Evolutionary conservation across 2,329 filamentous ascomycete genomes (phyloP).

Genomic region (Penicillium sp.): DNA sequence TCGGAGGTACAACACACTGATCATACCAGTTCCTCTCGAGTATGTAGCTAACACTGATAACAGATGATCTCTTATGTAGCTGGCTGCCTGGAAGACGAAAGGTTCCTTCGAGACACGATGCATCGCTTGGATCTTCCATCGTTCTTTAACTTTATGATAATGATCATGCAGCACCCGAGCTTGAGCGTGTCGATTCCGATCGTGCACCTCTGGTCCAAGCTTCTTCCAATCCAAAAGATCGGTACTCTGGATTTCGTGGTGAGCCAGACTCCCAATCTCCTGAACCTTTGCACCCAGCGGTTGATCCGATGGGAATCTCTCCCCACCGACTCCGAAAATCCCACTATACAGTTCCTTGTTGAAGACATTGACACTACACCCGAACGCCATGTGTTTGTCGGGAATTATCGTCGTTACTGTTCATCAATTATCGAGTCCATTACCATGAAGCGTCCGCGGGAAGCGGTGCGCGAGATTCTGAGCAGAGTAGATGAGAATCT

Average conservation of each 20-base stretch:
- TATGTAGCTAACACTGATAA: constrained; percentile 4
- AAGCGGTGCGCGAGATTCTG: constrained; percentile 85
- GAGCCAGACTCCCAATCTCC: constrained; percentile 64
- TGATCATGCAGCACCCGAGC: constrained; percentile 77
- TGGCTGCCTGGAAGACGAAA: constrained; percentile 75
- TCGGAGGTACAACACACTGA: constrained; percentile 62
- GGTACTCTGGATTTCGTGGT: constrained; percentile 54
- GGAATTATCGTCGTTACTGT: constrained; percentile 91
- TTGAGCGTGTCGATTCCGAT: constrained; percentile 90
- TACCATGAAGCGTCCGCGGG: constrained; percentile 71
- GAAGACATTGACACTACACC: constrained; percentile 95
- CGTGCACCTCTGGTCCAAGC: constrained; percentile 79
- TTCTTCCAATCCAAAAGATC: constrained; percentile 68
- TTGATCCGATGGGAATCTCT: constrained; percentile 83
- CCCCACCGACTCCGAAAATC: constrained; percentile 73
- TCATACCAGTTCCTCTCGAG: constrained; percentile 9
- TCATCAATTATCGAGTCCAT: constrained; percentile 81
- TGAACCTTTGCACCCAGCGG: constrained; percentile 77
- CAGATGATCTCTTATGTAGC: constrained; percentile 81
- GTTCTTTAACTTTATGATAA: constrained; percentile 73
- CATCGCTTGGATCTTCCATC: constrained; percentile 61
- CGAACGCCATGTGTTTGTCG: constrained; percentile 88
- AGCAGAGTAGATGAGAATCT: constrained; percentile 68
- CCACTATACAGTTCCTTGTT: constrained; percentile 73
- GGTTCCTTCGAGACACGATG: constrained; percentile 56